Base-by-base conservation (phyloP, 441 rosid species). In the Pelargonium fulgidum region DNA sequence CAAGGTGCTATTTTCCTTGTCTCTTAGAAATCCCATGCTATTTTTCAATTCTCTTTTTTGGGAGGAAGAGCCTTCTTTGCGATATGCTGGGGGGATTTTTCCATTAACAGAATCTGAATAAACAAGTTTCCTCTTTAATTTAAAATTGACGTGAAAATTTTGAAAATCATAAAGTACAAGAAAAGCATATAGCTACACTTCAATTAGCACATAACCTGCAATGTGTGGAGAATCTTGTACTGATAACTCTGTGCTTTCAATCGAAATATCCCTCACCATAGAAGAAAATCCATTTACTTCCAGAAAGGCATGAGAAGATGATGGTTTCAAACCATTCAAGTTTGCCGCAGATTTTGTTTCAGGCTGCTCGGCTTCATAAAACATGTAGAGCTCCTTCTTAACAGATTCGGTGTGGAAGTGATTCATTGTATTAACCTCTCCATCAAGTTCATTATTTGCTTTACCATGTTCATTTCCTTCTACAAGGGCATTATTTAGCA, bases 311-410 rank as follows among this genome's bases (percentile, higher is more conserved):
- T 69, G 75, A 76, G 86, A 81, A 79, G 87, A 78, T 39, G 58
- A 75, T 59, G 80, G 66, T 65, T 78, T 81, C 16, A 79, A 61
- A 73, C 79, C 84, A 47, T 70, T 70, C 64, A 83, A 47, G 65
- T 73, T 77, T 45, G 73, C 70, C 62, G 77, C 66, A 69, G 83
- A 69, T 72, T 72, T 78, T 54, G 70, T 66, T 70, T 71, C 70
- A 7, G 76, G 73, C 73, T 78, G 85, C 69, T 79, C 81, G 22
- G 76, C 69, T 75, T 80, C 85, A 72, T 78, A 84, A 78, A 88
- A 90, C 4, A 83, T 82, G 76, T 85, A 84, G 67, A 87, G 84
- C 66, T 84, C 92, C 72, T 88, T 82, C 75, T 90, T 86, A 39
- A 47, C 75, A 54, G 80, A 76, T 81, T 83, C 87, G 20, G 67